These are phyloP conservation scores for Dioscorea alata DNA, from an alignment of 106 monocot species.

Conservation along the genomic window DNA sequence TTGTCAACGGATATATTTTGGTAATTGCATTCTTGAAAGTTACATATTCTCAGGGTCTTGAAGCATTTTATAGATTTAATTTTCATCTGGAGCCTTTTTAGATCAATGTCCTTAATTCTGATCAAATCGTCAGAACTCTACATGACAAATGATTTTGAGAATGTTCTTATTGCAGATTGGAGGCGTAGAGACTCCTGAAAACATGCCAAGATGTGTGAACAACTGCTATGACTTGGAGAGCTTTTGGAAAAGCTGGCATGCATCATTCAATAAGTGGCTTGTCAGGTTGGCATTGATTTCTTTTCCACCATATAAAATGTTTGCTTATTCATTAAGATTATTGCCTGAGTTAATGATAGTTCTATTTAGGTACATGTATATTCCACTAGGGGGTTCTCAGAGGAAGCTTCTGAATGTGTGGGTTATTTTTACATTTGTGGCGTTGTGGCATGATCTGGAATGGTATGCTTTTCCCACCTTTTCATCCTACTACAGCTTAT, in stretches of 20 bases:
- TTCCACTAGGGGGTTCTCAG: constrained; percentile 90
- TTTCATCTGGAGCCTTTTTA: too few relatives aligned
- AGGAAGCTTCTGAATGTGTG: constrained; percentile 84
- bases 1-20: too few relatives aligned
- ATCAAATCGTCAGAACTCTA: too few relatives aligned
- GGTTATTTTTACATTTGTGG: constrained; percentile 98
- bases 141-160: too few relatives aligned
- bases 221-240: constrained; percentile 89
- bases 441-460: constrained; percentile 97
- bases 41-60: too few relatives aligned
- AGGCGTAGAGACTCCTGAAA: constrained; percentile 83
- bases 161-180: constrained; percentile 39
- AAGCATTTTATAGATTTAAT: too few relatives aligned
- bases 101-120: too few relatives aligned
- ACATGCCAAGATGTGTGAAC: constrained; percentile 95
- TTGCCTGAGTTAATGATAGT: not conserved
- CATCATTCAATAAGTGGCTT: constrained; percentile 97
- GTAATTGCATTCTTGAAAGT: too few relatives aligned
- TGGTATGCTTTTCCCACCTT: constrained; percentile 32
- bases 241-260: constrained; percentile 99
- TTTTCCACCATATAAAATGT: not conserved
- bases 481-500: too few relatives aligned
- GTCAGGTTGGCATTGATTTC: constrained; percentile 50
- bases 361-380: constrained; percentile 80
- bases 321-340: not conserved